Percentiles rank a stretch among this genome's conserved stretches.
Conservation (phyloP, 2,329 filamentous ascomycete genomes). For the Neonectria punicea region DNA sequence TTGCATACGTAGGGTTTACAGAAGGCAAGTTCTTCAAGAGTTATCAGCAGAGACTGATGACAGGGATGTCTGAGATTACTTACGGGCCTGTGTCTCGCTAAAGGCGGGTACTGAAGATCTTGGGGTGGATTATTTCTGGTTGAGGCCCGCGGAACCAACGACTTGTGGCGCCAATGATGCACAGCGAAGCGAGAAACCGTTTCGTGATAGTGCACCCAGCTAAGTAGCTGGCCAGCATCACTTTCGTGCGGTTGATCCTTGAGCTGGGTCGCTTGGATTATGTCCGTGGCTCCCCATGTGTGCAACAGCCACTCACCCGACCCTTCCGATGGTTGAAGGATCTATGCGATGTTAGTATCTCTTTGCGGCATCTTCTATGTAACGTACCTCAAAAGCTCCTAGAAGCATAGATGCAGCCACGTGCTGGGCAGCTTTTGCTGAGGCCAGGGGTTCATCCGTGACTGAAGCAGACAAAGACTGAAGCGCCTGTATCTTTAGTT, state of each 20-base stretch:
- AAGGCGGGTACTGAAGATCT: neutral
- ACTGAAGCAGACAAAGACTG: constrained; percentile 17
- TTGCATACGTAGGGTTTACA: constrained; percentile 21
- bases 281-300: constrained; percentile 31
- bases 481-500: constrained; percentile 31
- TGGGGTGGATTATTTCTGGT: neutral
- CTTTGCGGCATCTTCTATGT: too few relatives aligned
- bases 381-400: constrained; percentile 33
- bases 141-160: neutral
- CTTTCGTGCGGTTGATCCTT: neutral
- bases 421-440: constrained; percentile 25
- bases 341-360: constrained; percentile 9
- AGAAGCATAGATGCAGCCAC: constrained; percentile 37
- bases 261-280: constrained; percentile 24
- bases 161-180: constrained; percentile 28
- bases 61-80: neutral
- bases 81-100: constrained; percentile 21
- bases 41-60: neutral
- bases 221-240: constrained; percentile 22
- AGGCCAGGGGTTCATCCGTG: neutral
- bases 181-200: constrained; percentile 33
- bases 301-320: constrained; percentile 38
- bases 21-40: constrained; percentile 12
- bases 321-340: constrained; percentile 22
- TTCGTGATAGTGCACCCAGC: constrained; percentile 37